Conservation (phyloP, 2,329 filamentous ascomycete species). For the Scedosporium apiospermum region DNA sequence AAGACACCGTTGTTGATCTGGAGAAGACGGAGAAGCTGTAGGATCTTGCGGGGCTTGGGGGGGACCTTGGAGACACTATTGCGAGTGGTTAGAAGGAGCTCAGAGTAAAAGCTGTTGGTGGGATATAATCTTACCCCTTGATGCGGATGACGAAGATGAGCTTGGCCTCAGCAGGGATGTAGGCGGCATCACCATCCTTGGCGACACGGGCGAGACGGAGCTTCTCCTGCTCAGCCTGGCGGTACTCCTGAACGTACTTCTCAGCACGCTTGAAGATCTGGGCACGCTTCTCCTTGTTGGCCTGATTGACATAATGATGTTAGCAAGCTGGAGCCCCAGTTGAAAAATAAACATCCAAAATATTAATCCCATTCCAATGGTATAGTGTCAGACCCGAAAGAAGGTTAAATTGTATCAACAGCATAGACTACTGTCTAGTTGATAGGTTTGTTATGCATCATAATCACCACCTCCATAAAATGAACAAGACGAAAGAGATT, state of each 20-base stretch:
- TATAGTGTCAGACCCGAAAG: conserved; percentile 89
- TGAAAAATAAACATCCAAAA: conserved; percentile 16
- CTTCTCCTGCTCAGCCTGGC: conserved; percentile 96
- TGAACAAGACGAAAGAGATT: conserved; percentile 12
- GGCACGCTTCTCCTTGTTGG: conserved; percentile 96
- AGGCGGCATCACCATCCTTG: conserved; percentile 88
- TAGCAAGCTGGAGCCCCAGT: conserved; percentile 19
- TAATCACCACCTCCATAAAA: conserved; percentile 22
- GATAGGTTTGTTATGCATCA: conserved; percentile 75
- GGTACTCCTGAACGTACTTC: conserved; percentile 99
- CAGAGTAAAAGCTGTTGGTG: background rate
- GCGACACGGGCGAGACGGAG: conserved; percentile 81
- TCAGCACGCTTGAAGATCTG: conserved; percentile 99
- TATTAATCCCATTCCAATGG: conserved; percentile 13
- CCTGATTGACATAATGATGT: conserved; percentile 37
- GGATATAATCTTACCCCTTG: conserved; percentile 62
- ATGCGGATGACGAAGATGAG: conserved; percentile 97
- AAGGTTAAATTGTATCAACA: conserved; percentile 92
- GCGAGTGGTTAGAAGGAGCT: conserved; percentile 6
- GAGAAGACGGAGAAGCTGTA: conserved; percentile 97
- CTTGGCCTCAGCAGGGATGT: conserved; percentile 90
- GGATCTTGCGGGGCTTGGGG: conserved; percentile 99
- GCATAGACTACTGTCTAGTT: conserved; percentile 96
- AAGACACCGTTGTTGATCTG: conserved; percentile 99
- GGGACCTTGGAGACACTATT: conserved; percentile 99